Evolutionary conservation across 2,329 filamentous ascomycete genomes (phyloP).

Genomic region (Trichoderma sp.): DNA sequence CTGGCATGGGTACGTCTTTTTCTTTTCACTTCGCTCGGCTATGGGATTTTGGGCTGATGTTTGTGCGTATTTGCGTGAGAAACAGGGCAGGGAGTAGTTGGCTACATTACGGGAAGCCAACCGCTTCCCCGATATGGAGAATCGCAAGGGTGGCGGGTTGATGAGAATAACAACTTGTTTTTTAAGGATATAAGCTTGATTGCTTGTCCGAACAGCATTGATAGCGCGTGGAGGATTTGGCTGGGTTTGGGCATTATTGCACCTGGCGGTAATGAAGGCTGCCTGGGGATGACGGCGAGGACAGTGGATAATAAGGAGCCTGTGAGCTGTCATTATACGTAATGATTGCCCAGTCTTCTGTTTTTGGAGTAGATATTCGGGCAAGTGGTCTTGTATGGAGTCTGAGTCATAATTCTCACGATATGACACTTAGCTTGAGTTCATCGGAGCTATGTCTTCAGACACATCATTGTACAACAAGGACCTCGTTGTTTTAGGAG

Average conservation of each 20-base stretch:
- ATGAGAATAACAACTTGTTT: constrained; percentile 41
- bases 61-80: not conserved
- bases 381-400: not conserved
- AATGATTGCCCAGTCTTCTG: not conserved
- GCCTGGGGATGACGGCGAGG: constrained; percentile 36
- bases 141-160: constrained; percentile 46
- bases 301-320: constrained; percentile 31
- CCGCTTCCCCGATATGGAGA: constrained; percentile 41
- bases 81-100: constrained; percentile 50
- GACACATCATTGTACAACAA: not conserved
- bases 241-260: constrained; percentile 30
- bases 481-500: not conserved
- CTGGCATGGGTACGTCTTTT: constrained; percentile 52
- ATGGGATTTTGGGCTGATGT: not conserved
- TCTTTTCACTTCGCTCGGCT: not conserved
- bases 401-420: not conserved
- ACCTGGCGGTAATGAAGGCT: constrained; percentile 38
- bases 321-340: constrained; percentile 37
- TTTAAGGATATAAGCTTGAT: constrained; percentile 45
- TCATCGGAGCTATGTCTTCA: too few species aligned
- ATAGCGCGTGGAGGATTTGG: constrained; percentile 43
- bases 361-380: not conserved
- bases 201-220: constrained; percentile 50
- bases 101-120: constrained; percentile 47
- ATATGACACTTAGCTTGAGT: not conserved